Percentiles rank a stretch among this genome's conserved stretches.
Conservation (phyloP, 75 land plant species). For the Pinus taeda region DNA sequence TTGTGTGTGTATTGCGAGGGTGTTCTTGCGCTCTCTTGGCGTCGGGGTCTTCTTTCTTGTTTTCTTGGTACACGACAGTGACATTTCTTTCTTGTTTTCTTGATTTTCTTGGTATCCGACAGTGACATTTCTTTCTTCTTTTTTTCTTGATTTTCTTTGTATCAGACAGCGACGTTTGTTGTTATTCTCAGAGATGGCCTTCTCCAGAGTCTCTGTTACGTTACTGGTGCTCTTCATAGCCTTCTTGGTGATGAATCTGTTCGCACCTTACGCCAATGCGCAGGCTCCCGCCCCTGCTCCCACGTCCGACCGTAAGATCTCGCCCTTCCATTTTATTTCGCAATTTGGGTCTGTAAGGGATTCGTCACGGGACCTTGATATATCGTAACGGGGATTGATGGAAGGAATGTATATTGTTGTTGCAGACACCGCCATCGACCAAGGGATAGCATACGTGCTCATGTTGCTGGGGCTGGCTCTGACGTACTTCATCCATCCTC, state of each 20-base stretch:
- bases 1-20: not conserved
- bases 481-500: constrained; percentile 61
- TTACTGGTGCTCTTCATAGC: not conserved
- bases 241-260: constrained; percentile 1
- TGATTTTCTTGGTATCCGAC: too few relatives aligned
- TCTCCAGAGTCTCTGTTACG: not conserved
- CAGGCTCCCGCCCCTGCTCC: constrained; percentile 40
- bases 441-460: constrained; percentile 57
- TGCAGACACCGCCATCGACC: constrained; percentile 56
- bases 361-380: too few relatives aligned
- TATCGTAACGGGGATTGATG: too few relatives aligned
- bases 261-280: constrained; percentile 8
- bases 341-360: too few relatives aligned
- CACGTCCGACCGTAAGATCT: constrained; percentile 29
- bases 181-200: constrained; percentile 27
- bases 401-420: too few relatives aligned
- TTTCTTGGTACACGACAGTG: too few relatives aligned
- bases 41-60: not conserved
- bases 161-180: too few relatives aligned
- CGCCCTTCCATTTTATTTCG: too few relatives aligned
- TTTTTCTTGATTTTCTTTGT: not conserved
- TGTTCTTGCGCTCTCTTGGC: not conserved
- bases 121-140: too few relatives aligned
- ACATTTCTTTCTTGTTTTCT: not conserved
- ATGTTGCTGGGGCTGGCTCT: constrained; percentile 53